These are phyloP conservation scores for Nigrospora oryzae DNA, from an alignment of 2,329 filamentous ascomycete species.

Conservation along the genomic window DNA sequence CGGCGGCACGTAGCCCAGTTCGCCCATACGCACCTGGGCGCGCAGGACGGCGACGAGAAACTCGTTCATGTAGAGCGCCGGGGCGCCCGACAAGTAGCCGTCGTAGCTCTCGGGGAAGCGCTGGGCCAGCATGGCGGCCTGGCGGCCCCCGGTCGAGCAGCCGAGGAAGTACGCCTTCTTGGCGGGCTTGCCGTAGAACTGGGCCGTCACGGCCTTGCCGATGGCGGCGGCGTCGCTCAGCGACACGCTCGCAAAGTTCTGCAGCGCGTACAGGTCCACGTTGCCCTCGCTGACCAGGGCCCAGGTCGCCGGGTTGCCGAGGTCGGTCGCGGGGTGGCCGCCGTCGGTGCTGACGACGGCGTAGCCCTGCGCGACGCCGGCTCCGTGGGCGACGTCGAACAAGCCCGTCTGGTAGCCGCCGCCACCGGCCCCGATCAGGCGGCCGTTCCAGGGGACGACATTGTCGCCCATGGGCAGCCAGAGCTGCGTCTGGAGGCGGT, in stretches of 20 bases:
- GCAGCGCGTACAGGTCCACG: slow-evolving; percentile 2
- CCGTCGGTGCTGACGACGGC: slow-evolving; percentile 1
- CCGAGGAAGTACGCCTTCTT: neutral
- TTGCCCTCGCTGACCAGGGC: slow-evolving; percentile 1
- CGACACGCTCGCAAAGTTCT: slow-evolving; percentile 1
- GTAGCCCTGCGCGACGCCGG: neutral
- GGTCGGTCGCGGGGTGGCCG: neutral
- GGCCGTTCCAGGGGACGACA: slow-evolving; percentile 1
- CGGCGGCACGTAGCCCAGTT: neutral
- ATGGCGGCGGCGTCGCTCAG: neutral
- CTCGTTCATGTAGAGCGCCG: neutral
- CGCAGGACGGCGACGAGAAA: neutral
- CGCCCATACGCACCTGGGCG: neutral
- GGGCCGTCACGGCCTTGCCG: neutral
- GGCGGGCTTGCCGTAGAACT: neutral
- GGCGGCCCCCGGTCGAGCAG: neutral
- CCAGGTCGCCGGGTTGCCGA: neutral
- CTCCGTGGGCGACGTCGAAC: neutral
- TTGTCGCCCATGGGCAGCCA: neutral
- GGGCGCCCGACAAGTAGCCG: neutral
- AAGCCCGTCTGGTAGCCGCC: neutral
- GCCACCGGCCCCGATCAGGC: slow-evolving; percentile 1
- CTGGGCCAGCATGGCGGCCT: slow-evolving; percentile 1
- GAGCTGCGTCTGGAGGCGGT: neutral
- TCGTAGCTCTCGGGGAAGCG: neutral